phyloP scores from a whole-genome alignment of 2,329 filamentous ascomycete genomes.

The Lasiodiplodia theobromae region DNA sequence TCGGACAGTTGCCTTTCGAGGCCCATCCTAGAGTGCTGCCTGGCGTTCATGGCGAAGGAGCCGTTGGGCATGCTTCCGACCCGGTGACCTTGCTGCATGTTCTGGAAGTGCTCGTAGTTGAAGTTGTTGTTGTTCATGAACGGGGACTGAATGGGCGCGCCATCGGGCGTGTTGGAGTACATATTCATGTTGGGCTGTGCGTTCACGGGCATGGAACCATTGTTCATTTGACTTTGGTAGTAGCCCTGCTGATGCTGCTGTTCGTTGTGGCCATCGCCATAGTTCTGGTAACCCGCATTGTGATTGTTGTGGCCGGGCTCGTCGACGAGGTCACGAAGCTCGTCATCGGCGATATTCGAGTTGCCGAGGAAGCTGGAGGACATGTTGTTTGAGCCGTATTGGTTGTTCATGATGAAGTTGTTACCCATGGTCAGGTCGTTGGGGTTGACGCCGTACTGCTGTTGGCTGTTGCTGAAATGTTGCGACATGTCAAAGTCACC shows the following conservation, averaged over 20 bases:
- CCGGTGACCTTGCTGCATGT: conserved; percentile 23
- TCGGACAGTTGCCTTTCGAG: conserved; percentile 70
- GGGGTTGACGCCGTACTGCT: conserved; percentile 73
- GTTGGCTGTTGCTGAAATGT: conserved; percentile 49
- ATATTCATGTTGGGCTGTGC: conserved; percentile 71
- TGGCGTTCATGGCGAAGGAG: conserved; percentile 44
- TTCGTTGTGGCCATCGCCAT: conserved; percentile 61
- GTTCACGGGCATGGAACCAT: conserved; percentile 56
- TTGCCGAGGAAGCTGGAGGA: conserved; percentile 78
- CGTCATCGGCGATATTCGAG: conserved; percentile 84
- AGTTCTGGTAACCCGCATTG: conserved; percentile 56
- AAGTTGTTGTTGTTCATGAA: conserved; percentile 78
- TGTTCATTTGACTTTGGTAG: conserved; percentile 43
- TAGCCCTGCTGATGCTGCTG: conserved; percentile 63
- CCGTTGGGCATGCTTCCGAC: conserved; percentile 41
- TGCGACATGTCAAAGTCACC: conserved; percentile 61
- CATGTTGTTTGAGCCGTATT: conserved; percentile 65
- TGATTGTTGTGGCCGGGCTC: conserved; percentile 40
- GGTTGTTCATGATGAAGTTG: conserved; percentile 62
- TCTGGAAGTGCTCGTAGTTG: conserved; percentile 71
- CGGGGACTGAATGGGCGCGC: conserved; percentile 89
- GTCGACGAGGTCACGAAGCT: conserved; percentile 76
- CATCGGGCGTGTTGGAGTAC: conserved; percentile 91
- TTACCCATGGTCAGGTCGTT: conserved; percentile 79
- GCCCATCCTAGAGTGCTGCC: conserved; percentile 41